These are phyloP conservation scores for Ceratobasidium sp. DNA, from an alignment of 1,284 basidiomycete genomes.

Conservation along the genomic window DNA sequence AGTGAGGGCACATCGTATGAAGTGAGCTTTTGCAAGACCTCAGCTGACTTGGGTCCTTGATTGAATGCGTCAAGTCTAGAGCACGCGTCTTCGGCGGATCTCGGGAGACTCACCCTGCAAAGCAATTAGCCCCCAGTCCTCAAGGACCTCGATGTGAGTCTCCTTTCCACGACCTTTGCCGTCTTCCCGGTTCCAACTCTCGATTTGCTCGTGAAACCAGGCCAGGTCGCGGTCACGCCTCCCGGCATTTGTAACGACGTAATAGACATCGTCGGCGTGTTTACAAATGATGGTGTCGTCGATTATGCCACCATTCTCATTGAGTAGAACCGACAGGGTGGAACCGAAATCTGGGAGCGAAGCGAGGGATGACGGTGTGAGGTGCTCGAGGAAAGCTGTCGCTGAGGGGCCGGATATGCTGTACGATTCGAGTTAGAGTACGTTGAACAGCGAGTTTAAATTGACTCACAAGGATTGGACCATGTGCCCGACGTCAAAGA, in stretches of 20 bases:
- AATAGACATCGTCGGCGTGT: slow-evolving; percentile 81
- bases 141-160: slow-evolving; percentile 84
- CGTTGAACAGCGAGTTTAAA: neutral
- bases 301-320: slow-evolving; percentile 91
- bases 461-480: slow-evolving; percentile 78
- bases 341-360: slow-evolving; percentile 75
- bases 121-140: slow-evolving; percentile 89
- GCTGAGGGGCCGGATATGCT: slow-evolving; percentile 80
- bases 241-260: slow-evolving; percentile 97
- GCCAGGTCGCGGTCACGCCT: slow-evolving; percentile 82
- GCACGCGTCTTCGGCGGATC: neutral
- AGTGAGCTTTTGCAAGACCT: slow-evolving; percentile 79
- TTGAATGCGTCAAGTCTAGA: slow-evolving; percentile 19
- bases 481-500: slow-evolving; percentile 99
- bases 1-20: slow-evolving; percentile 76
- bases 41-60: slow-evolving; percentile 82
- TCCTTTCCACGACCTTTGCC: slow-evolving; percentile 60
- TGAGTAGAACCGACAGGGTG: slow-evolving; percentile 89
- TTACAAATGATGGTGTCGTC: slow-evolving; percentile 93
- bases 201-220: slow-evolving; percentile 77
- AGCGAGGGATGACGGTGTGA: slow-evolving; percentile 83
- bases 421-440: slow-evolving; percentile 1
- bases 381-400: slow-evolving; percentile 83
- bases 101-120: slow-evolving; percentile 72
- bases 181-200: slow-evolving; percentile 75